Percentiles rank a stretch among this genome's conserved stretches.
phyloP scores from a whole-genome alignment of 805 yeast species.

The Saturnispora diversa region DNA sequence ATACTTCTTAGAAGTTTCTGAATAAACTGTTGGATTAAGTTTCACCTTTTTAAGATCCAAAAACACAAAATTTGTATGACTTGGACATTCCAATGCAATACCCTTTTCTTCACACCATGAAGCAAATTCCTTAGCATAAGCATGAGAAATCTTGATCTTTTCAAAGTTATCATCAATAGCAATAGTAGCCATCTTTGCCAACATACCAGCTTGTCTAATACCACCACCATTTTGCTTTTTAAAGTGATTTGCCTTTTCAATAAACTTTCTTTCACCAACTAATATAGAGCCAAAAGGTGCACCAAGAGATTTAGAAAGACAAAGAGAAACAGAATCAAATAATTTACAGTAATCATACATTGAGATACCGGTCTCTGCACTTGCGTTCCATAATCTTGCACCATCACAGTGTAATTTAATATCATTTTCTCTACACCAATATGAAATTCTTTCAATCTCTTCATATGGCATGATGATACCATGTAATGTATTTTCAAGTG shows the following conservation, averaged over 20 bases:
- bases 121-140: constrained; percentile 43
- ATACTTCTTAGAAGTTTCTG: constrained; percentile 40
- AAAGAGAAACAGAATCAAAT: constrained; percentile 85
- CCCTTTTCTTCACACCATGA: constrained; percentile 45
- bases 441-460: constrained; percentile 63
- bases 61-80: constrained; percentile 78
- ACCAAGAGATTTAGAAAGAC: constrained; percentile 83
- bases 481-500: constrained; percentile 82
- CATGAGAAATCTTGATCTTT: constrained; percentile 43
- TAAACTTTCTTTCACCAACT: constrained; percentile 55
- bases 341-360: constrained; percentile 61
- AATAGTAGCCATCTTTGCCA: constrained; percentile 70
- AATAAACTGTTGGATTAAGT: constrained; percentile 42
- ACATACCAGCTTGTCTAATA: constrained; percentile 77
- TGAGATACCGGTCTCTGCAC: constrained; percentile 61
- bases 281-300: constrained; percentile 90
- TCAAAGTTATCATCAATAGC: constrained; percentile 71
- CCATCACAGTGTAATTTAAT: constrained; percentile 81
- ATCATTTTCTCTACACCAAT: constrained; percentile 54
- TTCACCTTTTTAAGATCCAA: constrained; percentile 47
- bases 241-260: constrained; percentile 71
- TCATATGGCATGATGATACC: constrained; percentile 77
- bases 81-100: constrained; percentile 61
- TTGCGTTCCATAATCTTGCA: constrained; percentile 93
- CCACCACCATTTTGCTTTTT: constrained; percentile 94